Evolutionary conservation across 495 filamentous ascomycete genomes (phyloP).

Genomic region (Talaromyces borbonicus): DNA sequence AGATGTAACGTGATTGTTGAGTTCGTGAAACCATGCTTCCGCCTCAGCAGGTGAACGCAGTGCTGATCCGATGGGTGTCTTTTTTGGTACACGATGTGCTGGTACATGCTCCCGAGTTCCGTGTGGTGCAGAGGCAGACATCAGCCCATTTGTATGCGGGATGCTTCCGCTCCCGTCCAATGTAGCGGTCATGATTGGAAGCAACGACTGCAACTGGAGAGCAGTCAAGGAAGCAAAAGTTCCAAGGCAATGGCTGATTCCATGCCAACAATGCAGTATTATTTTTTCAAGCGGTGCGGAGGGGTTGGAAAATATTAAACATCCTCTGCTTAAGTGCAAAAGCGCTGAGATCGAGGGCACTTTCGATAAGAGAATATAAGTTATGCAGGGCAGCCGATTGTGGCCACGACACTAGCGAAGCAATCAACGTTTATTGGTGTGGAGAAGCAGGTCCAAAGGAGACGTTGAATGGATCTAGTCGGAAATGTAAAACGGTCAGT

Average conservation of each 20-base stretch:
- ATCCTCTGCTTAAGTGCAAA: too few species aligned
- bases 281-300: too few species aligned
- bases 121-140: neutral
- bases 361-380: neutral
- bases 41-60: neutral
- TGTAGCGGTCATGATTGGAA: neutral
- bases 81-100: neutral
- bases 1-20: constrained; percentile 16
- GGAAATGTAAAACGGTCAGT: neutral
- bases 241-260: neutral
- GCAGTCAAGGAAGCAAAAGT: neutral
- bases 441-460: too few species aligned
- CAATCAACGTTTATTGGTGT: too few species aligned
- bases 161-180: neutral
- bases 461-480: too few species aligned
- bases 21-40: constrained; percentile 18
- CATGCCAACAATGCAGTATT: too few species aligned
- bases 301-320: too few species aligned
- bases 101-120: neutral
- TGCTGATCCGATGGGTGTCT: neutral
- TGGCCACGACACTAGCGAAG: too few species aligned
- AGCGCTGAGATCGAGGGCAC: too few species aligned
- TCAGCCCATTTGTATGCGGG: neutral
- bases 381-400: neutral
- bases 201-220: neutral